Evolutionary conservation across 495 filamentous ascomycete genomes (phyloP).

Genomic region (Aspergillus avenaceus): DNA sequence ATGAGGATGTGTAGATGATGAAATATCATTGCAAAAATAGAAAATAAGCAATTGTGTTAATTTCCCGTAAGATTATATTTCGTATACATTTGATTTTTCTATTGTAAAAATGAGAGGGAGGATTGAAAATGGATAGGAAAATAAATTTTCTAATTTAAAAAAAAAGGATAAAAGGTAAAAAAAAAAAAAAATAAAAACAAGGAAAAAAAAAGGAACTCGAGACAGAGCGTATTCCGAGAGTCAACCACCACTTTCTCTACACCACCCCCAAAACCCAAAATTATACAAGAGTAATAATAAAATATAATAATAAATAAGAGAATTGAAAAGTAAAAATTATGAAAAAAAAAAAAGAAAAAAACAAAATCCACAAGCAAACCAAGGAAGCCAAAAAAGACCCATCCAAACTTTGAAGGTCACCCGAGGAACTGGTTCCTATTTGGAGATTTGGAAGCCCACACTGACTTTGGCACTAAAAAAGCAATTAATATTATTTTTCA

Average conservation of each 20-base stretch:
- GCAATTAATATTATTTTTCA: slow-evolving; percentile 7
- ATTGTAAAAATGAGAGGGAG: no score
- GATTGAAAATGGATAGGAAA: slow-evolving; percentile 8
- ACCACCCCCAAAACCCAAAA: no score
- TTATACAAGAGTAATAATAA: no score
- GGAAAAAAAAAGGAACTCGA: no score
- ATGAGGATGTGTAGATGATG: slow-evolving; percentile 5
- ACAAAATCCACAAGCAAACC: slow-evolving; percentile 7
- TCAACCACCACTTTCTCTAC: no score
- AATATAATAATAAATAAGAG: slow-evolving; percentile 4
- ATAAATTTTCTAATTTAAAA: slow-evolving; percentile 5
- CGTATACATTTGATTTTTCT: no score
- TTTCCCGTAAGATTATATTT: slow-evolving; percentile 3
- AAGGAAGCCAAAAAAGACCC: slow-evolving; percentile 16
- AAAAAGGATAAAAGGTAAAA: slow-evolving; percentile 3
- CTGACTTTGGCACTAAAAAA: neutral
- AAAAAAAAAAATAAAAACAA: slow-evolving; percentile 9
- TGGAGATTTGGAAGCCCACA: slow-evolving; percentile 14
- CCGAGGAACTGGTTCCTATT: slow-evolving; percentile 41
- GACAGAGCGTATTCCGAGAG: no score
- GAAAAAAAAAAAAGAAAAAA: slow-evolving; percentile 15
- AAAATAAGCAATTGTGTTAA: slow-evolving; percentile 15
- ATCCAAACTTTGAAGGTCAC: slow-evolving; percentile 24
- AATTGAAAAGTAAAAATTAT: slow-evolving; percentile 8
- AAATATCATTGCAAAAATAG: slow-evolving; percentile 10